Conservation (phyloP, 2,329 filamentous ascomycete species). For the Magnaporthiopsis poae region DNA sequence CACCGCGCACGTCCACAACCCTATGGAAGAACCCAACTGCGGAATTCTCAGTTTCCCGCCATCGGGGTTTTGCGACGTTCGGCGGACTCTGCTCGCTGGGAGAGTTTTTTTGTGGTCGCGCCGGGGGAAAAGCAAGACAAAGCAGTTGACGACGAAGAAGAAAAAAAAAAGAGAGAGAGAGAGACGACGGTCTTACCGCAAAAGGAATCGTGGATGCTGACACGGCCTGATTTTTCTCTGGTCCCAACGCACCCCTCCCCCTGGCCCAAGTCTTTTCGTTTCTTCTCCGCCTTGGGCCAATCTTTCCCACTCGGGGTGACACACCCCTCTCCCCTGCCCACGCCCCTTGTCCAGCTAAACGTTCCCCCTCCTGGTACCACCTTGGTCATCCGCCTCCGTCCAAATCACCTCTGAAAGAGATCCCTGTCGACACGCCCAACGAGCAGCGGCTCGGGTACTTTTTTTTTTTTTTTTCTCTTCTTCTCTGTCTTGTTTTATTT, state of each 20-base stretch:
- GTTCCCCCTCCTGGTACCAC: slow-evolving; percentile 7
- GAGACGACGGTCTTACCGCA: slow-evolving; percentile 1
- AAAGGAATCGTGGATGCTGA: slow-evolving; percentile 3
- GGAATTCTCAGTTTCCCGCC: background rate
- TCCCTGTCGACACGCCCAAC: background rate
- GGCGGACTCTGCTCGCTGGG: background rate
- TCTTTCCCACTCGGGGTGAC: background rate
- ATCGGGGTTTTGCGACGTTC: background rate
- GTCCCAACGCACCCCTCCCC: background rate
- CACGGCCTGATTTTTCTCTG: background rate
- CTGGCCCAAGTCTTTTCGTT: background rate
- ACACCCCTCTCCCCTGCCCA: slow-evolving; percentile 3
- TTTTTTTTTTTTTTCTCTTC: too few species aligned
- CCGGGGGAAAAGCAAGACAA: background rate
- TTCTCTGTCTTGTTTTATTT: too few species aligned
- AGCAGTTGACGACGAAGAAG: background rate
- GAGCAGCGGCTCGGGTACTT: background rate
- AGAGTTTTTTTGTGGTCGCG: background rate
- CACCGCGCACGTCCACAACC: background rate
- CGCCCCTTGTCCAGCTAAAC: slow-evolving; percentile 5
- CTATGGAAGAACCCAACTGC: background rate
- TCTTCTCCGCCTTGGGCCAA: background rate
- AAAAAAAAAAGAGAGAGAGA: background rate
- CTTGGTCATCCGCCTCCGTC: slow-evolving; percentile 7
- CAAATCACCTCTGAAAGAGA: too few species aligned